A percentile compares a stretch with the other conserved stretches of the same genome.
phyloP scores from a whole-genome alignment of 768 basidiomycete species.

The Austroboletus festivus region DNA sequence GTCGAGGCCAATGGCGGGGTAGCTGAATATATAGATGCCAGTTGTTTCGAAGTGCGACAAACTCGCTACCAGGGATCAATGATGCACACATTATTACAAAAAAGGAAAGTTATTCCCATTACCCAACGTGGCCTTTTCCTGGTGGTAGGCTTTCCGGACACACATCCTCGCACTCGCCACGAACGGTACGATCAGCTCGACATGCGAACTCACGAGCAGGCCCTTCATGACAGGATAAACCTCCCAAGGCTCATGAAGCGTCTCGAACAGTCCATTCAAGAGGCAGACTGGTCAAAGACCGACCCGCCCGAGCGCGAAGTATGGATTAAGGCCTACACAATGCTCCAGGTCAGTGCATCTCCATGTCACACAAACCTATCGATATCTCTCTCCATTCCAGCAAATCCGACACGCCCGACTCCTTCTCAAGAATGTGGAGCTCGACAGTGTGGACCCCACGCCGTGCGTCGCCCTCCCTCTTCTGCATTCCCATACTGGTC shows the following conservation, averaged over 20 bases:
- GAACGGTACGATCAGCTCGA: neutral
- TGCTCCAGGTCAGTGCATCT: conserved; percentile 48
- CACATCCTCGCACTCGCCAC: too few relatives aligned
- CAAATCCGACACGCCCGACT: conserved; percentile 53
- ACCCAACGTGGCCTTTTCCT: neutral
- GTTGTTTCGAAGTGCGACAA: too few relatives aligned
- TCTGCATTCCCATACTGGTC: neutral
- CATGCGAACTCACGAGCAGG: conserved; percentile 32
- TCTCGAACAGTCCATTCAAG: conserved; percentile 52
- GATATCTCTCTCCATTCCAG: conserved; percentile 28
- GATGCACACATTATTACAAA: conserved; percentile 6
- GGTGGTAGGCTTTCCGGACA: too few relatives aligned
- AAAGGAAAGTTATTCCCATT: conserved; percentile 27
- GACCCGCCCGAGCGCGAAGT: conserved; percentile 25
- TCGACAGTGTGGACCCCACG: conserved; percentile 42
- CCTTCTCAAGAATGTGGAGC: conserved; percentile 57
- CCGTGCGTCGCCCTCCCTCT: conserved; percentile 35
- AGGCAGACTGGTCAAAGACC: conserved; percentile 34
- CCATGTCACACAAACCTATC: neutral
- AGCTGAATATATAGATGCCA: too few relatives aligned
- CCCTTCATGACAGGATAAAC: conserved; percentile 64
- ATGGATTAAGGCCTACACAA: conserved; percentile 56
- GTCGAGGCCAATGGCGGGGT: too few relatives aligned
- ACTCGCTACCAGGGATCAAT: conserved; percentile 15
- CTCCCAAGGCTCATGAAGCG: conserved; percentile 56